A percentile compares a stretch with the other conserved stretches of the same genome.
phyloP scores from a whole-genome alignment of 768 basidiomycete genomes.

The Artomyces pyxidatus region DNA sequence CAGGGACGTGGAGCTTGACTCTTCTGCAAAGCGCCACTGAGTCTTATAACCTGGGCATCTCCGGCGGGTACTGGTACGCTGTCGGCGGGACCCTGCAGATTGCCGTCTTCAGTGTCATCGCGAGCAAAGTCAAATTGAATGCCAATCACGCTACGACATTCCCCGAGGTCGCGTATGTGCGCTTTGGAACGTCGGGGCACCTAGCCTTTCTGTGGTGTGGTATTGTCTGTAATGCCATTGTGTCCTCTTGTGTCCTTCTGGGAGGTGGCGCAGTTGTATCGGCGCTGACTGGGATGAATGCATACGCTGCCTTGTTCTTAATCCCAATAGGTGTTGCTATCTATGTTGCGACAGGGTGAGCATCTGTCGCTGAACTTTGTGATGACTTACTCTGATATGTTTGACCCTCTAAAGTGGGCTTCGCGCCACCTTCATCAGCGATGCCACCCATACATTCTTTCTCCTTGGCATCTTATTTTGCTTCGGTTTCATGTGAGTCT shows the following conservation, averaged over 20 bases:
- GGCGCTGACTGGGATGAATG: slow-evolving; percentile 32
- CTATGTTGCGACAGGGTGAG: slow-evolving; percentile 22
- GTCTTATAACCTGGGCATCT: slow-evolving; percentile 22
- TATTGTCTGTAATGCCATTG: slow-evolving; percentile 23
- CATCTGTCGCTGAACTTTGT: too few relatives aligned
- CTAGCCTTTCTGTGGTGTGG: slow-evolving; percentile 21
- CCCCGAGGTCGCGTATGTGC: slow-evolving; percentile 27
- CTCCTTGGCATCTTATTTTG: slow-evolving; percentile 28
- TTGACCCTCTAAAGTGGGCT: slow-evolving; percentile 25
- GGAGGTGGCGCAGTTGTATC: slow-evolving; percentile 32
- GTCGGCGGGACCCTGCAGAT: slow-evolving; percentile 23
- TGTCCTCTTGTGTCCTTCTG: slow-evolving; percentile 28
- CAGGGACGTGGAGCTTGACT: slow-evolving; percentile 26
- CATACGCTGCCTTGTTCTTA: slow-evolving; percentile 31
- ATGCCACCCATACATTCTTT: slow-evolving; percentile 28
- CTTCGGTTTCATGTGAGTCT: slow-evolving; percentile 22
- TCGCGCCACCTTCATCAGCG: slow-evolving; percentile 25
- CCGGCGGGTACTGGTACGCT: slow-evolving; percentile 22
- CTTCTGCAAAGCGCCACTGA: slow-evolving; percentile 21
- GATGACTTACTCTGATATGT: too few relatives aligned
- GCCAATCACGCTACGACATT: slow-evolving; percentile 29
- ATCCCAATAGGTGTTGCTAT: slow-evolving; percentile 33
- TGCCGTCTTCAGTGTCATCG: slow-evolving; percentile 20
- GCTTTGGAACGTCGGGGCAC: slow-evolving; percentile 23
- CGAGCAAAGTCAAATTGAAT: slow-evolving; percentile 25